A percentile compares a stretch with the other conserved stretches of the same genome.
phyloP scores from a whole-genome alignment of 768 basidiomycete genomes.

The Russula dissimulans region DNA sequence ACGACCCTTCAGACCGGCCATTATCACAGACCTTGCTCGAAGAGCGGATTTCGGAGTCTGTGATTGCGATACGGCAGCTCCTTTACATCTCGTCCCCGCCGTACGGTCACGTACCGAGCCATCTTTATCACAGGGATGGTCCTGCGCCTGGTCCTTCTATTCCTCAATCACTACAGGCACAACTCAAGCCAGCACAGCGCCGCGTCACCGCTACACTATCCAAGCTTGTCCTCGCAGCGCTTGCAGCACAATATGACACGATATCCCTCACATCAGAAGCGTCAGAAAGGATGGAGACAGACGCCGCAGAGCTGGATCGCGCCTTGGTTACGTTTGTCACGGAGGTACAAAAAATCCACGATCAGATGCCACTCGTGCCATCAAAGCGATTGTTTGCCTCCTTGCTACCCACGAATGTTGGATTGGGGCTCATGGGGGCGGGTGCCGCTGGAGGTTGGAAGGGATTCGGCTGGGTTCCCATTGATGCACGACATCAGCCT shows the following conservation, averaged over 20 bases:
- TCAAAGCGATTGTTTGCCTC: constrained; percentile 52
- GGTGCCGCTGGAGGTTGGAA: constrained; percentile 72
- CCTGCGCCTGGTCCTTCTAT: background rate
- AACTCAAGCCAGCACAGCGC: constrained; percentile 68
- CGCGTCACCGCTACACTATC: constrained; percentile 86
- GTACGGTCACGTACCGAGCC: constrained; percentile 48
- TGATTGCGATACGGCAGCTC: constrained; percentile 67
- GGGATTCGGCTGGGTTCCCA: constrained; percentile 72
- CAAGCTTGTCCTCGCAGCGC: constrained; percentile 82
- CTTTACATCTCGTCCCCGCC: constrained; percentile 59
- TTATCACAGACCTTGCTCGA: constrained; percentile 56
- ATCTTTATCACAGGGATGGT: constrained; percentile 14
- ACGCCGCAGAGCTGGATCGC: constrained; percentile 66
- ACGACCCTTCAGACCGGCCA: constrained; percentile 35
- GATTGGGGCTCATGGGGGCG: constrained; percentile 71
- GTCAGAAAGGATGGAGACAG: constrained; percentile 60
- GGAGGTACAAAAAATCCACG: constrained; percentile 57
- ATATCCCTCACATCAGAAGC: constrained; percentile 54
- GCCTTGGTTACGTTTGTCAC: constrained; percentile 59
- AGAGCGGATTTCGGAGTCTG: constrained; percentile 49
- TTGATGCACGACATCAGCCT: constrained; percentile 37
- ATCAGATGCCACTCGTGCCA: constrained; percentile 23
- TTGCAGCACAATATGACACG: constrained; percentile 79
- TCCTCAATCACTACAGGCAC: constrained; percentile 39
- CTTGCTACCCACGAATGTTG: constrained; percentile 54